phyloP scores from a whole-genome alignment of 176 grass and related monocot genomes.

The Oropetium thomaeum region DNA sequence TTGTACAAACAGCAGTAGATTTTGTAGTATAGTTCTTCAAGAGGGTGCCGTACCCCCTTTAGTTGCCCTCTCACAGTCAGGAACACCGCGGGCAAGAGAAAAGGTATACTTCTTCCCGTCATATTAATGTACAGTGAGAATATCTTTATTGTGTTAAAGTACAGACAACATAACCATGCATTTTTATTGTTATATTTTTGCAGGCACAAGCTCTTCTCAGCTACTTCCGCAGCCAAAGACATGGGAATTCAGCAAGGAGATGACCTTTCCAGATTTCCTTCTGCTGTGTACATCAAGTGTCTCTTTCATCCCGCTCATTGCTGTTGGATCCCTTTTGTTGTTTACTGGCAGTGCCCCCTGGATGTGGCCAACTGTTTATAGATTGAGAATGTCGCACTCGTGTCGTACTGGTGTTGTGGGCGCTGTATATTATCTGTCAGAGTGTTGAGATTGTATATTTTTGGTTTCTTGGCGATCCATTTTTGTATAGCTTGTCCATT shows the following conservation, averaged over 20 bases:
- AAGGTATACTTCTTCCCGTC: slow-evolving; percentile 47
- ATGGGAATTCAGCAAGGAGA: slow-evolving; percentile 64
- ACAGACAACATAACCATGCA: background rate
- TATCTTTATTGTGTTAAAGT: background rate
- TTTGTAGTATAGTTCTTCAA: slow-evolving; percentile 93
- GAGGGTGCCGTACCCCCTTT: slow-evolving; percentile 94
- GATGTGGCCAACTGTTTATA: slow-evolving; percentile 37
- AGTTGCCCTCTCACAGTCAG: slow-evolving; percentile 83
- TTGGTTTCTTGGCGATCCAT: background rate
- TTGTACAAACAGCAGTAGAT: slow-evolving; percentile 87
- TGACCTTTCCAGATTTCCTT: slow-evolving; percentile 26
- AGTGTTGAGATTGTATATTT: slow-evolving; percentile 39
- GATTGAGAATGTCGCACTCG: slow-evolving; percentile 34
- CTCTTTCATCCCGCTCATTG: background rate
- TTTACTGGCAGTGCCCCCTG: background rate
- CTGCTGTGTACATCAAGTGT: slow-evolving; percentile 46
- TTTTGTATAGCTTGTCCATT: slow-evolving; percentile 46
- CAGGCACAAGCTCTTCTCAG: slow-evolving; percentile 93
- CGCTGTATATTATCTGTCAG: slow-evolving; percentile 6
- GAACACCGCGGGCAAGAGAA: slow-evolving; percentile 87
- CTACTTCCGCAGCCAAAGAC: slow-evolving; percentile 95
- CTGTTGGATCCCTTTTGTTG: background rate
- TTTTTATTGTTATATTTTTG: slow-evolving; percentile 12
- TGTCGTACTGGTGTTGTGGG: slow-evolving; percentile 30
- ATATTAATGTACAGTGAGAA: background rate